Evolutionary conservation across 768 basidiomycete genomes (phyloP).

Genomic region (Termitomyces sp.): DNA sequence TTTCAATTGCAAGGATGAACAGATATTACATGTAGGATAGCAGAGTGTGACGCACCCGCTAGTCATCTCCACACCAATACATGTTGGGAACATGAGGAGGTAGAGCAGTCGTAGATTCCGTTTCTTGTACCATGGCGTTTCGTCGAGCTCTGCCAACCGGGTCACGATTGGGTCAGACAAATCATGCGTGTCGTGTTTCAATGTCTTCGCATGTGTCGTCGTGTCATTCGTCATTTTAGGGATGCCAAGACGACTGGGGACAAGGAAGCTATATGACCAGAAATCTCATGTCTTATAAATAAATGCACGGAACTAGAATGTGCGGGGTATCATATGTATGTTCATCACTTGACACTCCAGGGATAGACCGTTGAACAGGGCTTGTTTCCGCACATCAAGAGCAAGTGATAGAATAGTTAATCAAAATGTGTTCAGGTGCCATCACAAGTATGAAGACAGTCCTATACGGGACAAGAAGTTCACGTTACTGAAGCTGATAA

Average conservation of each 20-base stretch:
- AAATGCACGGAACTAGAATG: background rate
- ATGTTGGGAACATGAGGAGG: constrained; percentile 52
- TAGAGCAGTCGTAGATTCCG: constrained; percentile 53
- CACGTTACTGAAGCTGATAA: background rate
- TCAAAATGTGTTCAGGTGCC: background rate
- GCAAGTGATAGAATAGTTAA: background rate
- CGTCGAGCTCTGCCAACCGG: constrained; percentile 42
- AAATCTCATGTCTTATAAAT: background rate
- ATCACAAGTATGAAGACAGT: background rate
- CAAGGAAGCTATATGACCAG: background rate
- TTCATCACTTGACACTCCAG: background rate
- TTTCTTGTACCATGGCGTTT: constrained; percentile 56
- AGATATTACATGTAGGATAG: background rate
- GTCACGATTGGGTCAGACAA: constrained; percentile 29
- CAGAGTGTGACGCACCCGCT: constrained; percentile 35
- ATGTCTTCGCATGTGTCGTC: constrained; percentile 5
- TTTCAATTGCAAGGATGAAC: constrained; percentile 12
- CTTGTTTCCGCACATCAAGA: background rate
- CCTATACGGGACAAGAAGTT: constrained; percentile 1
- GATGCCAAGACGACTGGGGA: background rate
- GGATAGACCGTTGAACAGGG: background rate
- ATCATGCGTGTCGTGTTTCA: constrained; percentile 2
- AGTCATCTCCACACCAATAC: constrained; percentile 59
- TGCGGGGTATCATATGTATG: background rate
- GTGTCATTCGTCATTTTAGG: constrained; percentile 1